Evolutionary conservation across 2,329 filamentous ascomycete genomes (phyloP).

Genomic region (Tympanopsis confertula): DNA sequence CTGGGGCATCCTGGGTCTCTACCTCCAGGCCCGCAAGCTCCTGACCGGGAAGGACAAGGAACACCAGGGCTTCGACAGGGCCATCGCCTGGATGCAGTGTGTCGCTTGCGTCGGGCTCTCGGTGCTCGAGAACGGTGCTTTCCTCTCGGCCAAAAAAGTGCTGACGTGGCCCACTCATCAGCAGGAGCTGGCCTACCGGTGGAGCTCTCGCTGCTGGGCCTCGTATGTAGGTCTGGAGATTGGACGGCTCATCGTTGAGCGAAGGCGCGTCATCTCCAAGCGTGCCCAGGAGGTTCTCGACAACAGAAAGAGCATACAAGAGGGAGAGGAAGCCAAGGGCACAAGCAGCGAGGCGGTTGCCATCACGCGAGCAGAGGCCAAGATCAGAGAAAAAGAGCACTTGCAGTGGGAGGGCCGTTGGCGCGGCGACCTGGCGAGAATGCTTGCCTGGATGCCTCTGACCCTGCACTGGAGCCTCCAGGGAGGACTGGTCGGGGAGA

Average conservation of each 20-base stretch:
- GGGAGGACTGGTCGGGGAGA: conserved; percentile 48
- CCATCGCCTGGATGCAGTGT: conserved; percentile 59
- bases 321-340: conserved; percentile 15
- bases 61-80: conserved; percentile 13
- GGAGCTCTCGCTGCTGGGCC: conserved; percentile 73
- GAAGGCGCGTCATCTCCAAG: too few species aligned
- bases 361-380: conserved; percentile 23
- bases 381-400: conserved; percentile 18
- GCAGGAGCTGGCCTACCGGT: conserved; percentile 50
- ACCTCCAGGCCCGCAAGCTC: conserved; percentile 49
- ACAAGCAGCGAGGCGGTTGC: conserved; percentile 14
- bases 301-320: conserved; percentile 11
- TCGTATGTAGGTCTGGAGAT: conserved; percentile 69
- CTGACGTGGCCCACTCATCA: conserved; percentile 43
- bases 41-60: conserved; percentile 9
- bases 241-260: conserved; percentile 43
- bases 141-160: conserved; percentile 63
- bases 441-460: conserved; percentile 68
- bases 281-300: too few species aligned
- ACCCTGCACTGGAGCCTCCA: conserved; percentile 75
- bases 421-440: conserved; percentile 57
- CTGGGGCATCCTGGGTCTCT: conserved; percentile 66
- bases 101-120: conserved; percentile 60
- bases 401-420: conserved; percentile 35
- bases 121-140: conserved; percentile 71